phyloP scores from a whole-genome alignment of 495 filamentous ascomycete genomes.

The Aspergillus panamensis region DNA sequence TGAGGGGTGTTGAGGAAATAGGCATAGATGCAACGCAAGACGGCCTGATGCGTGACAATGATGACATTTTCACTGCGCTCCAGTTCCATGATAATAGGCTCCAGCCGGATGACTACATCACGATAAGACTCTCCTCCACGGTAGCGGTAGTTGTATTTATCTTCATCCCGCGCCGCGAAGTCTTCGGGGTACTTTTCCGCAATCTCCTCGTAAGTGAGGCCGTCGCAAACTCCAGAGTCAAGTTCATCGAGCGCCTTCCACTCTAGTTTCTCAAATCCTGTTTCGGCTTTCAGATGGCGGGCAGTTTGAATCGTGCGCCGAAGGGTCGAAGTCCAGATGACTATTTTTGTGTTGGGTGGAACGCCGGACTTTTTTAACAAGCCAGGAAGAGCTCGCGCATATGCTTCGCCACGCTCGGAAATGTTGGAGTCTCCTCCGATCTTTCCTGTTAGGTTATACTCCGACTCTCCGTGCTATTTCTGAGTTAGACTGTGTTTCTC shows the following conservation, averaged over 20 bases:
- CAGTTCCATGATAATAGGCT: slow-evolving; percentile 99
- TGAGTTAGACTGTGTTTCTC: slow-evolving; percentile 3
- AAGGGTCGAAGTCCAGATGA: slow-evolving; percentile 95
- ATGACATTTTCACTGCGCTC: slow-evolving; percentile 95
- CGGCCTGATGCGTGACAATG: slow-evolving; percentile 96
- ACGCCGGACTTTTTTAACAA: slow-evolving; percentile 74
- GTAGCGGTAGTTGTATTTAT: slow-evolving; percentile 99
- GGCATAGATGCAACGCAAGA: slow-evolving; percentile 93
- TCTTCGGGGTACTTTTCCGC: slow-evolving; percentile 87
- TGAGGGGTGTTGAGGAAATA: slow-evolving; percentile 98
- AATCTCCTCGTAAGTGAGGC: slow-evolving; percentile 92
- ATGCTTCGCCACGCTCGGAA: slow-evolving; percentile 80
- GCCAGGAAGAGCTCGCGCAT: slow-evolving; percentile 75
- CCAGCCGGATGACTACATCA: slow-evolving; percentile 94
- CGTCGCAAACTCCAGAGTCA: slow-evolving; percentile 93
- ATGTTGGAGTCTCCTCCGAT: slow-evolving; percentile 91
- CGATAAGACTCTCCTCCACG: slow-evolving; percentile 95
- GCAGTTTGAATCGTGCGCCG: slow-evolving; percentile 91
- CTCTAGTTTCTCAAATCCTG: slow-evolving; percentile 82
- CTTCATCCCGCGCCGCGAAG: slow-evolving; percentile 89
- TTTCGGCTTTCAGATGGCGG: slow-evolving; percentile 60
- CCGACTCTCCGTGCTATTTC: slow-evolving; percentile 82
- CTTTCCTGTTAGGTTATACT: slow-evolving; percentile 80
- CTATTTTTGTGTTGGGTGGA: slow-evolving; percentile 74
- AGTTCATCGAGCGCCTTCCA: slow-evolving; percentile 99